Conservation (phyloP, 225 moss, liverwort and hornwort genomes). For the Physcomitrium patens region DNA sequence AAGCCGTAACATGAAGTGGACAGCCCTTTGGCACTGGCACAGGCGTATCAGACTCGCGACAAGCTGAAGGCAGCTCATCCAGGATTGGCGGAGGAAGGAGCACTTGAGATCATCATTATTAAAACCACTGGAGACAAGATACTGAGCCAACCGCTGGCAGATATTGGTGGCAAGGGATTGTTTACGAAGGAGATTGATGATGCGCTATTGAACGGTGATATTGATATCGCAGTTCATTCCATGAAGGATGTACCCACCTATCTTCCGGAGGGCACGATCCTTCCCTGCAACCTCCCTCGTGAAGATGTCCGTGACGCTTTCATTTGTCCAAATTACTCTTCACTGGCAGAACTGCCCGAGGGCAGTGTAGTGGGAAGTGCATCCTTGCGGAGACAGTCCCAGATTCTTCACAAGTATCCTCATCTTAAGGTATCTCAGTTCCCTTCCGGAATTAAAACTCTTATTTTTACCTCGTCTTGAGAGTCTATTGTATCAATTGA, state of each 20-base stretch:
- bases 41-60: constrained; percentile 88
- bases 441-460: neutral
- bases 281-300: constrained; percentile 57
- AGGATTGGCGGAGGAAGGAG: constrained; percentile 78
- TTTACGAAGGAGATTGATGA: constrained; percentile 93
- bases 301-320: constrained; percentile 86
- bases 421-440: constrained; percentile 47
- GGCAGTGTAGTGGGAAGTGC: constrained; percentile 84
- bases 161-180: constrained; percentile 84
- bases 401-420: constrained; percentile 73
- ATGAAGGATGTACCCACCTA: constrained; percentile 71
- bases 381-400: constrained; percentile 79
- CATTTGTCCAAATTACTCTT: constrained; percentile 63
- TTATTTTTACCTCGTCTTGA: no score
- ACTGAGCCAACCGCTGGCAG: constrained; percentile 82
- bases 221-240: constrained; percentile 89
- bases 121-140: constrained; percentile 92
- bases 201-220: constrained; percentile 62
- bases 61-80: constrained; percentile 77
- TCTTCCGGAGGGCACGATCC: constrained; percentile 46
- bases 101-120: constrained; percentile 80
- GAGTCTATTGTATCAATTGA: no score
- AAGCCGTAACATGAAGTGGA: constrained; percentile 30
- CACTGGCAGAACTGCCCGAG: constrained; percentile 72
- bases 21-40: constrained; percentile 82